A percentile compares a stretch with the other conserved stretches of the same genome.
These are phyloP conservation scores for Ganoderma boninense DNA, from an alignment of 1,284 basidiomycete genomes.

Conservation along the genomic window DNA sequence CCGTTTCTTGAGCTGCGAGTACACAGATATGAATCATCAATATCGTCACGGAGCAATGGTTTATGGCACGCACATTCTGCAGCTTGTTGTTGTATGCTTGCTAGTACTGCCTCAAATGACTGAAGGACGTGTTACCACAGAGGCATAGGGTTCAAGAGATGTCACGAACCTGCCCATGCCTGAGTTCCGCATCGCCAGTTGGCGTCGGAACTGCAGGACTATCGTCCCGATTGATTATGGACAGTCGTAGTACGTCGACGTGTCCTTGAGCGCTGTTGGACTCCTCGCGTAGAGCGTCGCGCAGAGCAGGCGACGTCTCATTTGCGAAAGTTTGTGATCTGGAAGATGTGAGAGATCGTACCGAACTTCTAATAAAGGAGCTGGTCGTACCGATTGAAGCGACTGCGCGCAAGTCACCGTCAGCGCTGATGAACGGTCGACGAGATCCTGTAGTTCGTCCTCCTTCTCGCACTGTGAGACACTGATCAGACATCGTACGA, in stretches of 20 bases:
- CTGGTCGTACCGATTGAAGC: conserved; percentile 23
- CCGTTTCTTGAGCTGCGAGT: not conserved
- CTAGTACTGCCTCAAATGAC: conserved; percentile 1
- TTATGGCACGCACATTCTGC: not conserved
- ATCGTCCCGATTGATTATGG: conserved; percentile 22
- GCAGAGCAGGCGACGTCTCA: conserved; percentile 24
- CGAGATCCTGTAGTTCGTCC: conserved; percentile 22
- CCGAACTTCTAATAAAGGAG: not conserved
- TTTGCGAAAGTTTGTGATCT: conserved; percentile 23
- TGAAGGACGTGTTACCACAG: not conserved
- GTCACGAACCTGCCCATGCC: conserved; percentile 15
- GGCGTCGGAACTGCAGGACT: no score
- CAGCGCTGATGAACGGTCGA: conserved; percentile 24
- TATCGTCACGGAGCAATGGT: not conserved
- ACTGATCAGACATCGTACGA: no score
- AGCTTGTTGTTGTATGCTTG: not conserved
- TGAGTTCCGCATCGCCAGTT: not conserved
- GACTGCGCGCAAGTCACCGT: conserved; percentile 22
- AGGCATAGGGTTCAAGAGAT: not conserved
- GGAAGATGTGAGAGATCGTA: not conserved
- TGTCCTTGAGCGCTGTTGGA: conserved; percentile 23
- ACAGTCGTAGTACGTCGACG: conserved; percentile 28
- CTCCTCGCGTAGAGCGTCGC: conserved; percentile 21
- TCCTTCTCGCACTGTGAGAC: conserved; percentile 27
- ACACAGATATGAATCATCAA: not conserved